Percentiles rank a stretch among this genome's conserved stretches.
These are phyloP conservation scores for Aspergillus leporis DNA, from an alignment of 495 filamentous ascomycete genomes.

Conservation along the genomic window DNA sequence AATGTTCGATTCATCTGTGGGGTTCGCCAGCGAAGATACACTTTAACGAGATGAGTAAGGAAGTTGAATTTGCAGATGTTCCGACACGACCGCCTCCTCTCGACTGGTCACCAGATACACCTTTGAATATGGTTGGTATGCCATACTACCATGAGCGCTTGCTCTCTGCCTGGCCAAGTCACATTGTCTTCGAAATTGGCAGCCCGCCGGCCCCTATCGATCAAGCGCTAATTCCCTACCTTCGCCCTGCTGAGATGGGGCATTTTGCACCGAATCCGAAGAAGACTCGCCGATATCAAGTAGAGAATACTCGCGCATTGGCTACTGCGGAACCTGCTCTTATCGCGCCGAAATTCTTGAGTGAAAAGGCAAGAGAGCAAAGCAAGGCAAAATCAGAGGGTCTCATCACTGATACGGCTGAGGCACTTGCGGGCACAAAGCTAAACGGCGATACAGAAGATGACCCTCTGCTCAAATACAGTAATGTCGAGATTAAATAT, in stretches of 20 bases:
- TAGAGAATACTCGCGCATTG: conserved; percentile 70
- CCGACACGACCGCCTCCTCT: conserved; percentile 49
- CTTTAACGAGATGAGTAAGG: conserved; percentile 80
- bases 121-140: conserved; percentile 83
- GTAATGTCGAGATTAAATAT: conserved; percentile 93
- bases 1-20: conserved; percentile 84
- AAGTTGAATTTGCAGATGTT: conserved; percentile 74
- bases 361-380: conserved; percentile 80
- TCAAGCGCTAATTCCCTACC: conserved; percentile 63
- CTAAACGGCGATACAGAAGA: conserved; percentile 60
- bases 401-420: conserved; percentile 61
- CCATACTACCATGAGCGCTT: conserved; percentile 88
- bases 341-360: conserved; percentile 82
- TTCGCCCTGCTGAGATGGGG: conserved; percentile 69
- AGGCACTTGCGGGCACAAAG: conserved; percentile 59
- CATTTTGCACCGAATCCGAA: conserved; percentile 77
- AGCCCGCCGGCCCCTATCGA: conserved; percentile 79
- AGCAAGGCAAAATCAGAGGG: conserved; percentile 53
- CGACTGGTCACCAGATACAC: conserved; percentile 74
- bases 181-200: conserved; percentile 78
- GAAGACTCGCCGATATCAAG: conserved; percentile 72
- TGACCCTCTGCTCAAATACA: conserved; percentile 83
- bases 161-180: conserved; percentile 85
- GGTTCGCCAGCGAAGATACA: conserved; percentile 86
- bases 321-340: conserved; percentile 53